Base-by-base conservation (phyloP, 352 stramenopile genomes). In the Phytophthora lateralis region DNA sequence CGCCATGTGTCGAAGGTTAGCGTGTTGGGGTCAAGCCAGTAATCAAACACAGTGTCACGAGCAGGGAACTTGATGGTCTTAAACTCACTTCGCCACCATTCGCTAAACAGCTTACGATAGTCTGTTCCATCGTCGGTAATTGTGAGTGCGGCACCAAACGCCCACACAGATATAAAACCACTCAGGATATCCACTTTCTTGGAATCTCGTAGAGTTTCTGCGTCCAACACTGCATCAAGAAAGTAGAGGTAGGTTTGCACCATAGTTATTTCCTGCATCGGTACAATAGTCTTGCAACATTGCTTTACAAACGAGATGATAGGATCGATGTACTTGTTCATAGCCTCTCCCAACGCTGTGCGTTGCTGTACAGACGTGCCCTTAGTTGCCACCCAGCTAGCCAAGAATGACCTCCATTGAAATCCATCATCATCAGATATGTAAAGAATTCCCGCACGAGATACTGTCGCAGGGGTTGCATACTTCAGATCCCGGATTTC, bases 21-120 rank as follows among this genome's bases (percentile, higher is more conserved):
- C 2, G 85, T 89, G 20, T 77, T 88, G 0, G 91, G 86, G 51
- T 99, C 95, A 20, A 98, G 77, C 82, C 90, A 99, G 67, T 98
- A 99, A 71, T 99, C 96, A 52, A 99, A 99, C 1, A 99, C 89
- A 0, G 93, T 98, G 51, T 98, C 86, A 39, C 86, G 87, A 26
- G 78, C 84, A n/a, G 95, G 96, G 35, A 98, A 89, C 69, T 98
- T 98, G 58, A 98, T 80, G 34, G 86, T 82, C 63, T 98, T 98
- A 69, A 97, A 98, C 52, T 98, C 88, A 17, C 68, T 63, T 27
- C 89, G 76, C 95, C 95, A 98, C 88, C 89, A 98, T 57, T 98
- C 93, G 41, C 86, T 97, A 65, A 98, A 98, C 32, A 98, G 48
- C 30, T 91, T 94, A 24, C 95, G 88, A 66, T 97, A 98, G 65